Percentiles rank a stretch among this genome's conserved stretches.
Conservation (phyloP, 768 basidiomycete genomes). For the Leccinum longicurvipes region DNA sequence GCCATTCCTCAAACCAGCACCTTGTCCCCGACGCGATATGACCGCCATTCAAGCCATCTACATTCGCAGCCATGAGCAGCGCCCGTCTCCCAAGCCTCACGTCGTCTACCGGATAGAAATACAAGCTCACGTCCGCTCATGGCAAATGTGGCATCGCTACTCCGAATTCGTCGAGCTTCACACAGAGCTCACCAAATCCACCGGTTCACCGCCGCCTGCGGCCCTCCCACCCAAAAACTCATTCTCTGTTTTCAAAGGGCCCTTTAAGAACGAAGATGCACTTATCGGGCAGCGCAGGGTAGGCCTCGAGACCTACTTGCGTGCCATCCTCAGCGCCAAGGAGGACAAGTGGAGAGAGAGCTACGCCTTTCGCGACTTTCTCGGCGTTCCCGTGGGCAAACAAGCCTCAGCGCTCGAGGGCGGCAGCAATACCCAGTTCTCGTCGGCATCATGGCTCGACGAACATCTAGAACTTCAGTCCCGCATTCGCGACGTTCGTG, state of each 20-base stretch:
- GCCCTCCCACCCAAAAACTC: constrained; percentile 84
- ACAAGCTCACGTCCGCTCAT: constrained; percentile 84
- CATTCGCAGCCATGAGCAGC: constrained; percentile 67
- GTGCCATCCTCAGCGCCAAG: constrained; percentile 78
- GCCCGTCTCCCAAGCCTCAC: constrained; percentile 69
- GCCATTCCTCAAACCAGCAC: not conserved
- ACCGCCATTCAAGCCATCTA: constrained; percentile 75
- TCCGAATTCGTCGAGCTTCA: constrained; percentile 91
- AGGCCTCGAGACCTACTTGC: constrained; percentile 81
- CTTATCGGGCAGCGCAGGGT: constrained; percentile 73
- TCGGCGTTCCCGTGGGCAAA: constrained; percentile 73
- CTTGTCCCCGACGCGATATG: constrained; percentile 36
- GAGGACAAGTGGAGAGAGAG: constrained; percentile 81
- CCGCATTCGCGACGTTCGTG: constrained; percentile 75
- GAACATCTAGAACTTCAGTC: constrained; percentile 80
- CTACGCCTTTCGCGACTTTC: constrained; percentile 80
- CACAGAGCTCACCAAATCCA: constrained; percentile 73
- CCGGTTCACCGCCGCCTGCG: constrained; percentile 74
- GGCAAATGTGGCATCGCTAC: constrained; percentile 93
- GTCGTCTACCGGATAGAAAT: constrained; percentile 81
- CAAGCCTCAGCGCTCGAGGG: constrained; percentile 35
- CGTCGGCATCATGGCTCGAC: constrained; percentile 81
- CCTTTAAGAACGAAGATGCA: constrained; percentile 47
- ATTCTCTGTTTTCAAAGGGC: constrained; percentile 60
- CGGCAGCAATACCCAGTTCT: constrained; percentile 49